Base-by-base conservation (phyloP, 2,329 filamentous ascomycete genomes). In the Stagonosporopsis rhizophila region DNA sequence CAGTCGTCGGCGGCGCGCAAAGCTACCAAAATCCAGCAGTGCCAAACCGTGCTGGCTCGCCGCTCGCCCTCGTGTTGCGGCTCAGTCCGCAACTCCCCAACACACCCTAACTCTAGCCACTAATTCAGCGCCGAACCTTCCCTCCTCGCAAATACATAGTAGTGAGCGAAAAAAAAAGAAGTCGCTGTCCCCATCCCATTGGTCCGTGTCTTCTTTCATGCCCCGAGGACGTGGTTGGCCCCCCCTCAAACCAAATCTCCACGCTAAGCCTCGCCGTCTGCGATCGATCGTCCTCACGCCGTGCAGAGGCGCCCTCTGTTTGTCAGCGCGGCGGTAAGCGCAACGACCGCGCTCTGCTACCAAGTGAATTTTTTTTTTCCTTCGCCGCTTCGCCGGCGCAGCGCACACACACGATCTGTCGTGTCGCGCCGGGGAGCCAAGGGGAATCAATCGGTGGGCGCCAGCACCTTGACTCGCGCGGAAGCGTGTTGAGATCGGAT, bases 401-500 rank as follows among this genome's bases (percentile, higher is more conserved):
- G 4, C 34, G 34, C 34, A 41, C 34, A 41, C 28, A 41, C 32
- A 41, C 27, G 35, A 53, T 41, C 41, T 25, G 34, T 9, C 5
- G 23, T 6, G 11, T 12, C 12, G 39, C n/a, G 30, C n/a, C n/a
- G 12, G 37, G 12, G 7, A 8, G n/a, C n/a, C n/a, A 6, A 12
- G 15, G 8, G 32, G 14, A 25, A 49, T 49, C 39, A 45, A 27
- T 30, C 11, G 7, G 27, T 30, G 25, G 22, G 11, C 19, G 22
- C 8, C 37, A 38, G 23, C 11, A 12, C 23, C 12, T 25, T 17
- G 34, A 49, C 25, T 40, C 40, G 15, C 6, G 20, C 19, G 34
- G 20, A 34, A 4, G 8, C 19, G 22, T 54, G 39, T 39, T 50
- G 45, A 40, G 23, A 27, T 56, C 46, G 53, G 53, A 56, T 51